Percentiles rank a stretch among this genome's conserved stretches.
Conservation (phyloP, 805 yeast species). For the Yamadazyma scolyti region DNA sequence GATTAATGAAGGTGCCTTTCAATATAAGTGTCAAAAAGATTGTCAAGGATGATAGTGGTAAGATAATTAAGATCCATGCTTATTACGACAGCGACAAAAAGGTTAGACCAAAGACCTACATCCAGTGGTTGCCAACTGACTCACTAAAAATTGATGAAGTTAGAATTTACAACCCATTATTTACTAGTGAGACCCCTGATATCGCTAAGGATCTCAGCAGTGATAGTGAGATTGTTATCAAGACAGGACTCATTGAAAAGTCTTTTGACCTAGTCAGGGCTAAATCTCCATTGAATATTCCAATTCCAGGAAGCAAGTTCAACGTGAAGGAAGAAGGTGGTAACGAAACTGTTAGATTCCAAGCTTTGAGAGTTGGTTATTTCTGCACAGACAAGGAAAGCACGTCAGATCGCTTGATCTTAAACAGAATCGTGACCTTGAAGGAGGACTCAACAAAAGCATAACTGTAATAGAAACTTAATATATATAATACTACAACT, state of each 20-base stretch:
- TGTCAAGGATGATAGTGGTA: conserved; percentile 49
- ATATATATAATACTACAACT: too few relatives aligned
- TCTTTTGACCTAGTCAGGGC: conserved; percentile 64
- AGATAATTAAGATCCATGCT: conserved; percentile 67
- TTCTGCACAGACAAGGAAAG: conserved; percentile 87
- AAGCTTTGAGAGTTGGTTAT: conserved; percentile 95
- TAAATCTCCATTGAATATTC: conserved; percentile 73
- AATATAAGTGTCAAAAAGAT: conserved; percentile 63
- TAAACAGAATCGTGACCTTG: conserved; percentile 90
- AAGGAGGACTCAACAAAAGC: conserved; percentile 47
- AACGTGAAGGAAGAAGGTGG: conserved; percentile 64
- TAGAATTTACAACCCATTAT: conserved; percentile 82
- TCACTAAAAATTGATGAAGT: conserved; percentile 63
- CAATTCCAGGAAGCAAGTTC: conserved; percentile 58
- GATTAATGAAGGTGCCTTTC: conserved; percentile 86
- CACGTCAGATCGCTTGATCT: conserved; percentile 54
- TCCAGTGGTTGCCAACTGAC: conserved; percentile 91
- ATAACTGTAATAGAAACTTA: neutral
- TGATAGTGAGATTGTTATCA: conserved; percentile 66
- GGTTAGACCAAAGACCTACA: conserved; percentile 89
- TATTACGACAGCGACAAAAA: conserved; percentile 68
- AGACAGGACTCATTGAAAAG: conserved; percentile 68
- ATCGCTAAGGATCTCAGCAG: conserved; percentile 80
- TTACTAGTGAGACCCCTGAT: conserved; percentile 93
- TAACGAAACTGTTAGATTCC: conserved; percentile 89